Percentiles rank a stretch among this genome's conserved stretches.
phyloP scores from a whole-genome alignment of 2,329 filamentous ascomycete genomes.

The Pyricularia sp. region DNA sequence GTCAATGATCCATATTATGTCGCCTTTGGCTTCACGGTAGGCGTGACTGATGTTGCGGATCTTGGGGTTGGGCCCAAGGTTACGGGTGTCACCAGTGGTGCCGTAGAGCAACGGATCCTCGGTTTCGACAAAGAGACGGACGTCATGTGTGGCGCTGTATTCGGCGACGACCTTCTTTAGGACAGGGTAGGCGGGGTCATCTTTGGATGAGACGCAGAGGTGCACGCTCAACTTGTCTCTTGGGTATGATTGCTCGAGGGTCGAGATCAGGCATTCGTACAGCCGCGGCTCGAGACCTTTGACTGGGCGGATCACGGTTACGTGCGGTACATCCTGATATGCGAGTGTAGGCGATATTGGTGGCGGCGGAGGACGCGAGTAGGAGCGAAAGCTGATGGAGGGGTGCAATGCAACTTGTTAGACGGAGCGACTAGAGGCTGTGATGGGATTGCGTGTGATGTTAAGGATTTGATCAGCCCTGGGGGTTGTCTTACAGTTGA shows the following conservation, averaged over 20 bases:
- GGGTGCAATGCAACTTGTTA: not conserved
- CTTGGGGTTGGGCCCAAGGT: constrained; percentile 93
- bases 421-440: not conserved
- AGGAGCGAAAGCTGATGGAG: constrained; percentile 38
- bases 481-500: constrained; percentile 37
- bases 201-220: constrained; percentile 68
- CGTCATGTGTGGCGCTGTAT: constrained; percentile 58
- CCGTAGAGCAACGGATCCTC: constrained; percentile 65
- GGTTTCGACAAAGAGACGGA: constrained; percentile 67
- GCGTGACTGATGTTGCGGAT: constrained; percentile 92
- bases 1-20: constrained; percentile 90
- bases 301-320: constrained; percentile 87
- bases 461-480: constrained; percentile 2
- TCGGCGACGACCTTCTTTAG: constrained; percentile 63
- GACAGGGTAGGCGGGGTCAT: constrained; percentile 69
- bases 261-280: constrained; percentile 60
- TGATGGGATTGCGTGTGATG: not conserved
- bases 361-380: constrained; percentile 37
- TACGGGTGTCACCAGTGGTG: constrained; percentile 35
- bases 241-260: constrained; percentile 33
- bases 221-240: constrained; percentile 64
- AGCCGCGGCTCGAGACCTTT: constrained; percentile 86
- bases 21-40: constrained; percentile 78
- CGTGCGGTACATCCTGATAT: constrained; percentile 53
- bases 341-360: constrained; percentile 41